Conservation (phyloP, 257 asterid species). For the Echites panduratus region DNA sequence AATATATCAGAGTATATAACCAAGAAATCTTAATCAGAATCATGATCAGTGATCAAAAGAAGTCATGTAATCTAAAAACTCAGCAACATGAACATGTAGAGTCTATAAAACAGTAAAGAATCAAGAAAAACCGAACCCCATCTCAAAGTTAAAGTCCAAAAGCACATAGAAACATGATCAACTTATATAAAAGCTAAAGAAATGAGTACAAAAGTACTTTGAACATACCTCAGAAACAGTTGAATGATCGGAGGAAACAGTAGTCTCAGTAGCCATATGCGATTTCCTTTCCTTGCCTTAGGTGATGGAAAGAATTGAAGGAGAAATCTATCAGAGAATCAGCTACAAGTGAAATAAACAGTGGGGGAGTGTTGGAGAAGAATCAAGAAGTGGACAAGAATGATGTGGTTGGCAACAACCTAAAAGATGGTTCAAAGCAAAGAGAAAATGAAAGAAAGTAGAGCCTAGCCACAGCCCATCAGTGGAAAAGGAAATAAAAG, state of each 20-base stretch:
- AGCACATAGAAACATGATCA: neutral
- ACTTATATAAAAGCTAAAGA: neutral
- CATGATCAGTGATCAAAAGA: neutral
- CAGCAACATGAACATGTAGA: neutral
- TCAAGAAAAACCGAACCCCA: neutral
- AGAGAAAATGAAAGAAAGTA: conserved; percentile 24
- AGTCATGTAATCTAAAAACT: neutral
- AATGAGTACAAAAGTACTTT: neutral
- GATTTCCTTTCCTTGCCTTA: neutral
- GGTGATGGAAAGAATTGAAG: neutral
- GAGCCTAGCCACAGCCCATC: conserved; percentile 25
- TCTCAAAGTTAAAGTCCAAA: neutral
- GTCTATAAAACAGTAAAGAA: neutral
- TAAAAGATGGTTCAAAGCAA: conserved; percentile 35
- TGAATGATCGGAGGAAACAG: conserved; percentile 54
- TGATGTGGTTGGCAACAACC: conserved; percentile 66
- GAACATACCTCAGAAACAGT: conserved; percentile 36
- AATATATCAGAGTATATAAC: neutral
- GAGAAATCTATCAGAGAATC: neutral
- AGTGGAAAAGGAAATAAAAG: neutral
- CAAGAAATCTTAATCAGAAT: neutral
- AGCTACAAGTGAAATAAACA: neutral
- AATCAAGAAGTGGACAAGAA: conserved; percentile 31
- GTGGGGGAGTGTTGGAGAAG: neutral
- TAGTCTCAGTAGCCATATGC: conserved; percentile 64